Conservation (phyloP, 2,329 filamentous ascomycete species). For the Xylariales sp. region DNA sequence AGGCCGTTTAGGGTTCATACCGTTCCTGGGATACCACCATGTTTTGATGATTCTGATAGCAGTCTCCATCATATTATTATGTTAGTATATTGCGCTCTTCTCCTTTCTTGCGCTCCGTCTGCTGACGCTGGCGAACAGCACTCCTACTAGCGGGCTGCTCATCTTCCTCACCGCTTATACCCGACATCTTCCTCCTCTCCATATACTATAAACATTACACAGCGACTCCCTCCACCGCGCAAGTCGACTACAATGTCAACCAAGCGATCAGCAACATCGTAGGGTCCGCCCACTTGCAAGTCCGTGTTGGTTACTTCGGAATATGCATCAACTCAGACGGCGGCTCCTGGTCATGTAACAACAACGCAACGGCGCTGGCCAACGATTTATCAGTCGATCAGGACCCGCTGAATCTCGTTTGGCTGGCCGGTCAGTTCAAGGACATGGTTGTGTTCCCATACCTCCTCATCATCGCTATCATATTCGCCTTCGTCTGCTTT, state of each 20-base stretch:
- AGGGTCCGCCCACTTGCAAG: conserved; percentile 83
- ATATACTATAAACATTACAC: conserved; percentile 93
- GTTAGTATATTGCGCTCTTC: conserved; percentile 66
- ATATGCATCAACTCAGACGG: conserved; percentile 95
- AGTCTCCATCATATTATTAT: conserved; percentile 91
- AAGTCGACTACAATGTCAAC: conserved; percentile 90
- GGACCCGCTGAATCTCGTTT: conserved; percentile 96
- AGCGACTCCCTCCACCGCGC: conserved; percentile 82
- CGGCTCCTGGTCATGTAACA: conserved; percentile 92
- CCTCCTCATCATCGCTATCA: conserved; percentile 95
- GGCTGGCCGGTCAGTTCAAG: conserved; percentile 97
- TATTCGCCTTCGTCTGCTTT: conserved; percentile 96
- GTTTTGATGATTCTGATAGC: conserved; percentile 98
- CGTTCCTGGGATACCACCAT: conserved; percentile 80
- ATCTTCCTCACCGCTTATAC: conserved; percentile 93
- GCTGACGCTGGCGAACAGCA: conserved; percentile 63
- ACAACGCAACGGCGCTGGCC: conserved; percentile 94
- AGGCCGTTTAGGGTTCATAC: conserved; percentile 66
- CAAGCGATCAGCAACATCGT: conserved; percentile 91
- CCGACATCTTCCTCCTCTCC: conserved; percentile 96
- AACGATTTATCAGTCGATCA: conserved; percentile 90
- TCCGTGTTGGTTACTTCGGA: conserved; percentile 96
- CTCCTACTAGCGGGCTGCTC: conserved; percentile 95
- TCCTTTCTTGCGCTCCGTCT: not conserved
- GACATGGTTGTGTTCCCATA: conserved; percentile 99